phyloP scores from a whole-genome alignment of 2,329 filamentous ascomycete species.

The Colletotrichum navitas region DNA sequence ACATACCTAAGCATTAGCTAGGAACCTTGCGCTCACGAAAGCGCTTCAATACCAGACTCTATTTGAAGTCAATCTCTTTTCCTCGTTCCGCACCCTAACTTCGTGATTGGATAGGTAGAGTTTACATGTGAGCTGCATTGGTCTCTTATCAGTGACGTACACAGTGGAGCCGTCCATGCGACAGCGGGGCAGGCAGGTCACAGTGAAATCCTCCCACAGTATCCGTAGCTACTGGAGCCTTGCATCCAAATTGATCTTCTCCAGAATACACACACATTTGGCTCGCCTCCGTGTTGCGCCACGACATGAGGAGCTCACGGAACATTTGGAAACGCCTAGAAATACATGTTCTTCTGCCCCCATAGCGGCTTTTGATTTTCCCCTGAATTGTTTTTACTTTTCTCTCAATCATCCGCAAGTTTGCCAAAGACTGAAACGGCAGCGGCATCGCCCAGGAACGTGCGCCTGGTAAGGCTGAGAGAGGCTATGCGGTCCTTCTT shows the following conservation, averaged over 20 bases:
- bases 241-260: constrained; percentile 16
- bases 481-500: constrained; percentile 71
- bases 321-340: constrained; percentile 6
- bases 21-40: constrained; percentile 27
- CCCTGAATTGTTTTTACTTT: neutral
- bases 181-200: constrained; percentile 13
- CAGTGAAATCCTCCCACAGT: neutral
- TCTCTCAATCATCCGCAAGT: neutral
- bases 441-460: constrained; percentile 4
- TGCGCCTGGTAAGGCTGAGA: constrained; percentile 20
- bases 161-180: constrained; percentile 8
- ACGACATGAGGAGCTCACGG: constrained; percentile 20
- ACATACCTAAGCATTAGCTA: constrained; percentile 32
- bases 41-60: constrained; percentile 41
- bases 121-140: neutral
- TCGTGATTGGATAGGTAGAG: neutral
- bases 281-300: constrained; percentile 8
- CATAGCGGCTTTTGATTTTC: neutral
- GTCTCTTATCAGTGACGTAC: constrained; percentile 38
- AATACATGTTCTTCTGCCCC: constrained; percentile 44
- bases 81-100: neutral
- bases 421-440: neutral
- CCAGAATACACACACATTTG: constrained; percentile 14
- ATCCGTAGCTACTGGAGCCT: constrained; percentile 14
- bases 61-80: constrained; percentile 13